phyloP scores from a whole-genome alignment of 1,284 basidiomycete species.

The Trichosporon inkin region DNA sequence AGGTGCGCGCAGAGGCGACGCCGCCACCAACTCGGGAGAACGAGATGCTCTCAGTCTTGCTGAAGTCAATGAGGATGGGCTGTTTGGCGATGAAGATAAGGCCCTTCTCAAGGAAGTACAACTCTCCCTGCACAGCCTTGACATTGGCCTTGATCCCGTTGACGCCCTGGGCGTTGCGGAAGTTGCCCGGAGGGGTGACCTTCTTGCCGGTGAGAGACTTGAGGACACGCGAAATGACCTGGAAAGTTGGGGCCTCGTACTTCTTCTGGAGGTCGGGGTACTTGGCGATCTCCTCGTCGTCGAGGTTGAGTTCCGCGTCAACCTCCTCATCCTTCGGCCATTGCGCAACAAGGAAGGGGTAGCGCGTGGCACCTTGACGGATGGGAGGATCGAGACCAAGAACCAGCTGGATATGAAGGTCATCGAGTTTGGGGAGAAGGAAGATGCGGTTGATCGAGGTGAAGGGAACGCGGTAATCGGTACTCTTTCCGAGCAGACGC shows the following conservation, averaged over 20 bases:
- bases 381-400: slow-evolving; percentile 87
- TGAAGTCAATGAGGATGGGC: slow-evolving; percentile 84
- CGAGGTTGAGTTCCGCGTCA: slow-evolving; percentile 89
- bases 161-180: slow-evolving; percentile 63
- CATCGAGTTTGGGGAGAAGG: slow-evolving; percentile 88
- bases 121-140: slow-evolving; percentile 93
- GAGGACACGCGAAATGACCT: slow-evolving; percentile 93
- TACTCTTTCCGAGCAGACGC: slow-evolving; percentile 92
- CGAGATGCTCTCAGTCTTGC: slow-evolving; percentile 83
- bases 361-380: slow-evolving; percentile 95
- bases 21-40: slow-evolving; percentile 93
- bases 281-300: slow-evolving; percentile 58
- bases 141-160: slow-evolving; percentile 85
- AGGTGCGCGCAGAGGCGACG: slow-evolving; percentile 83
- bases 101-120: slow-evolving; percentile 97
- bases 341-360: slow-evolving; percentile 97
- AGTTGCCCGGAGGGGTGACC: slow-evolving; percentile 75
- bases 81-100: slow-evolving; percentile 98
- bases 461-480: slow-evolving; percentile 98
- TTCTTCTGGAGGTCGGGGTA: slow-evolving; percentile 57
- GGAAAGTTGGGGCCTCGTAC: slow-evolving; percentile 81
- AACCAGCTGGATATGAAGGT: slow-evolving; percentile 92
- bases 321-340: slow-evolving; percentile 96
- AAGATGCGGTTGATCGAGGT: slow-evolving; percentile 84
- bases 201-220: slow-evolving; percentile 86